Percentiles rank a stretch among this genome's conserved stretches.
phyloP scores from a whole-genome alignment of 2,329 filamentous ascomycete species.

The Stenocarpella maydis region DNA sequence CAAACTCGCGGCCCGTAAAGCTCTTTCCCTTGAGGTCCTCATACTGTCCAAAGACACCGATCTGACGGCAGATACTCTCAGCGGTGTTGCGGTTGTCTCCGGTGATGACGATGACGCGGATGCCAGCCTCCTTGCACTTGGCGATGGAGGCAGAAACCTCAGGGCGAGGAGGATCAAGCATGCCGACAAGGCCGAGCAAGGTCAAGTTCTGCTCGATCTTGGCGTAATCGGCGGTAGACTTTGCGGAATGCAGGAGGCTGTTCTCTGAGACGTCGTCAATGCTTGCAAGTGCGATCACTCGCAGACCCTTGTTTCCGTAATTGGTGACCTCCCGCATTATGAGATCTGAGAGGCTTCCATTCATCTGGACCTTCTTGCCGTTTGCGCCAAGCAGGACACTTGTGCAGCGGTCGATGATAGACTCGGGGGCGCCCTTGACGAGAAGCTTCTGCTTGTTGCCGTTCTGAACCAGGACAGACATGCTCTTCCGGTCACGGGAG shows the following conservation, averaged over 20 bases:
- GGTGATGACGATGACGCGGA: conserved; percentile 96
- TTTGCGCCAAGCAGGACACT: conserved; percentile 79
- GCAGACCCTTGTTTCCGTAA: conserved; percentile 91
- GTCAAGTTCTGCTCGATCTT: conserved; percentile 94
- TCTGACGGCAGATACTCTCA: conserved; percentile 96
- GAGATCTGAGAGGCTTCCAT: conserved; percentile 72
- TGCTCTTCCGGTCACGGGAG: conserved; percentile 97
- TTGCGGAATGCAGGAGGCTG: conserved; percentile 76
- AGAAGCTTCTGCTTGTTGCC: conserved; percentile 79
- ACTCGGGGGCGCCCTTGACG: conserved; percentile 96
- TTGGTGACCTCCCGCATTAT: conserved; percentile 83
- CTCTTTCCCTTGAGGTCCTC: conserved; percentile 92
- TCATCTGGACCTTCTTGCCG: conserved; percentile 79
- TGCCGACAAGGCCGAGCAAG: conserved; percentile 89
- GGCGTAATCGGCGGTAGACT: conserved; percentile 83
- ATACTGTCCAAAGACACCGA: conserved; percentile 84
- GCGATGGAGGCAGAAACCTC: conserved; percentile 87
- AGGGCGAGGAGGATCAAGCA: conserved; percentile 94
- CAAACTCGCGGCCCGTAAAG: conserved; percentile 94
- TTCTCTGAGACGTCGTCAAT: conserved; percentile 78
- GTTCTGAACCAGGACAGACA: conserved; percentile 89
- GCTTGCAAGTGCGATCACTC: conserved; percentile 91
- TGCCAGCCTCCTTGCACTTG: conserved; percentile 91
- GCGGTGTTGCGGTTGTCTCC: conserved; percentile 98
- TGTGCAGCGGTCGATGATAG: conserved; percentile 90